Conservation (phyloP, 192 early-diverging fungal genomes). For the Gamsiella multidivaricata region DNA sequence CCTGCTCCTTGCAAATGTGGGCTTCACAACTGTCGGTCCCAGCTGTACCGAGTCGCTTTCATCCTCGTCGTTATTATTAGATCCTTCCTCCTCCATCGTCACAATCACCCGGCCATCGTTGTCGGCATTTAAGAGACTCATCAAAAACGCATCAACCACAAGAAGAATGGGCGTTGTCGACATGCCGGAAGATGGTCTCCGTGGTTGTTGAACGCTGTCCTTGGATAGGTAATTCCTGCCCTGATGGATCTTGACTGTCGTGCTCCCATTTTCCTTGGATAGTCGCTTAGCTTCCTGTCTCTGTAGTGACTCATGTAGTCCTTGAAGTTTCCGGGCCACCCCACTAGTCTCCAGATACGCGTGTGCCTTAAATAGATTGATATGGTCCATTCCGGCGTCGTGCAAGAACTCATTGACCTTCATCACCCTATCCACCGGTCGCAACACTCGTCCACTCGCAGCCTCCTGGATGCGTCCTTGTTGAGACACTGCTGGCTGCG, state of each 20-base stretch:
- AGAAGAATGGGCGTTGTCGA: conserved; percentile 55
- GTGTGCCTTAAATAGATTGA: conserved; percentile 85
- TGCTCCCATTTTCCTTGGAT: conserved; percentile 39
- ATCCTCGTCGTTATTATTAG: not conserved
- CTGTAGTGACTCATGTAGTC: conserved; percentile 34
- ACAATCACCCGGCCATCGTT: conserved; percentile 79
- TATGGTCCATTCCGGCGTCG: conserved; percentile 74
- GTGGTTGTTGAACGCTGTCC: not conserved
- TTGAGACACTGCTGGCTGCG: not conserved
- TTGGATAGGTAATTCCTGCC: not conserved
- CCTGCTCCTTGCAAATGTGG: not conserved
- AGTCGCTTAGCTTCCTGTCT: conserved; percentile 21
- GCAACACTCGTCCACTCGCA: conserved; percentile 14
- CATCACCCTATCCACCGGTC: conserved; percentile 50
- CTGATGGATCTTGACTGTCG: conserved; percentile 23
- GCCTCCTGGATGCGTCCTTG: not conserved
- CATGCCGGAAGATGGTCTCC: not conserved
- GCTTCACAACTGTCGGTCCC: not conserved
- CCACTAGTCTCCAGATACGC: conserved; percentile 75
- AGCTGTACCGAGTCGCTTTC: not conserved
- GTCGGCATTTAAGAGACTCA: conserved; percentile 68
- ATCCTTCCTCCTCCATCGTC: conserved; percentile 12
- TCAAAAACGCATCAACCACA: conserved; percentile 64
- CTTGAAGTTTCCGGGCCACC: conserved; percentile 71
- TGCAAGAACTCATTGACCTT: conserved; percentile 79